Evolutionary conservation across 257 asterid genomes (phyloP).

Genomic region (Solanum appendiculatum): DNA sequence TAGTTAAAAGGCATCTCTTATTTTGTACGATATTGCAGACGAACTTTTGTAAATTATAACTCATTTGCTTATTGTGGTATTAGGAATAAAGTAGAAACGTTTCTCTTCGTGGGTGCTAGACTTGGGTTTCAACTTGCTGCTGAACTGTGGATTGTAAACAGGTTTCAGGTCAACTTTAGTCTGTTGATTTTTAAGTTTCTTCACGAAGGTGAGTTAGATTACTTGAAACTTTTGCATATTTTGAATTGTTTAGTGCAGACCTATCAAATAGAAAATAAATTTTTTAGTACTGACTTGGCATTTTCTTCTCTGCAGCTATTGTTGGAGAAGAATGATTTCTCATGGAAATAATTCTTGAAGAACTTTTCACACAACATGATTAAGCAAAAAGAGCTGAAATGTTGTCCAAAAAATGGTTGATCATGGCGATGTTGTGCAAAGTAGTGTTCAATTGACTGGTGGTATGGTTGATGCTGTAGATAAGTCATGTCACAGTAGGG

Average conservation of each 20-base stretch:
- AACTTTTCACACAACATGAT: neutral
- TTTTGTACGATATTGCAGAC: neutral
- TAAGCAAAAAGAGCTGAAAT: neutral
- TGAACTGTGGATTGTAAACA: neutral
- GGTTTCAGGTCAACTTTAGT: neutral
- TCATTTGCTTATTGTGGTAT: neutral
- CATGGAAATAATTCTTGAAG: neutral
- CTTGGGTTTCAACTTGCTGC: neutral
- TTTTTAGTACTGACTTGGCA: neutral
- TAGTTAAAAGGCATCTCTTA: neutral
- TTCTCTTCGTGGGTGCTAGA: neutral
- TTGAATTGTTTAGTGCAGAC: neutral
- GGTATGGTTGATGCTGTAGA: constrained; percentile 34
- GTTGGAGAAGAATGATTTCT: neutral
- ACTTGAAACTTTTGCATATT: neutral
- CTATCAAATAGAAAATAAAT: neutral
- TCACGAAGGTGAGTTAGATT: neutral
- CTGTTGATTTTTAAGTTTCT: neutral
- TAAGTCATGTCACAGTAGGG: constrained; percentile 23
- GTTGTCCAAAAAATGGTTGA: constrained; percentile 39
- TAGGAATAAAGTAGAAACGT: neutral
- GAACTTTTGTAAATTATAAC: neutral
- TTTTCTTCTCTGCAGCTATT: neutral
- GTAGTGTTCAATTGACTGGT: constrained; percentile 25
- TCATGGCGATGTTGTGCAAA: constrained; percentile 30